These are phyloP conservation scores for Penicillium capsulatum DNA, from an alignment of 2,329 filamentous ascomycete species.

Conservation along the genomic window DNA sequence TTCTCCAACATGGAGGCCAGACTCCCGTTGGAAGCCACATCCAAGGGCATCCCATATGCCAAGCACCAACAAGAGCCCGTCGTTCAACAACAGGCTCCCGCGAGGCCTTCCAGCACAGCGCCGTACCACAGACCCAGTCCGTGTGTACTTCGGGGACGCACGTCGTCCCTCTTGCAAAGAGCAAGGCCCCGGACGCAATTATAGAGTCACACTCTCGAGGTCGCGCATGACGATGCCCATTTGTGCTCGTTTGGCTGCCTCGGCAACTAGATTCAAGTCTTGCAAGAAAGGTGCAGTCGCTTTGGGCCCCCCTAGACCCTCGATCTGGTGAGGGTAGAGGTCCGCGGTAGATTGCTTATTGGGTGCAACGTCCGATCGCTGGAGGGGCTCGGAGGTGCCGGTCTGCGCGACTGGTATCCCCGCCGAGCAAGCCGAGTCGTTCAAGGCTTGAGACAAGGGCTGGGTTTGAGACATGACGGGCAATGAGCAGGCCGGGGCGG, in stretches of 20 bases:
- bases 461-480: slow-evolving; percentile 16
- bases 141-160: too few species aligned
- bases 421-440: slow-evolving; percentile 5
- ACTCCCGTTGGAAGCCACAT: too few species aligned
- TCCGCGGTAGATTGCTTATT: slow-evolving; percentile 11
- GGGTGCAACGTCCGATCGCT: slow-evolving; percentile 10
- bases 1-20: too few species aligned
- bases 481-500: slow-evolving; percentile 11
- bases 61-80: too few species aligned
- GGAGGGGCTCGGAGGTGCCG: slow-evolving; percentile 7
- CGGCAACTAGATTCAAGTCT: slow-evolving; percentile 80
- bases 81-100: too few species aligned
- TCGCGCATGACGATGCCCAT: slow-evolving; percentile 85
- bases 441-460: slow-evolving; percentile 14
- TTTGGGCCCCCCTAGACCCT: slow-evolving; percentile 30
- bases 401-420: slow-evolving; percentile 11
- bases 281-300: slow-evolving; percentile 63
- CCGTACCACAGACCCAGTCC: too few species aligned
- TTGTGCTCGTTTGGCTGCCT: slow-evolving; percentile 89
- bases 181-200: slow-evolving; percentile 4
- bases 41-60: too few species aligned
- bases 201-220: slow-evolving; percentile 53
- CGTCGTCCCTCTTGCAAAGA: too few species aligned
- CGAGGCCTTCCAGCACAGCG: not conserved
- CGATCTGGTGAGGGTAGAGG: slow-evolving; percentile 25